These are phyloP conservation scores for Botrytis hyacinthi DNA, from an alignment of 2,329 filamentous ascomycete species.

Conservation along the genomic window DNA sequence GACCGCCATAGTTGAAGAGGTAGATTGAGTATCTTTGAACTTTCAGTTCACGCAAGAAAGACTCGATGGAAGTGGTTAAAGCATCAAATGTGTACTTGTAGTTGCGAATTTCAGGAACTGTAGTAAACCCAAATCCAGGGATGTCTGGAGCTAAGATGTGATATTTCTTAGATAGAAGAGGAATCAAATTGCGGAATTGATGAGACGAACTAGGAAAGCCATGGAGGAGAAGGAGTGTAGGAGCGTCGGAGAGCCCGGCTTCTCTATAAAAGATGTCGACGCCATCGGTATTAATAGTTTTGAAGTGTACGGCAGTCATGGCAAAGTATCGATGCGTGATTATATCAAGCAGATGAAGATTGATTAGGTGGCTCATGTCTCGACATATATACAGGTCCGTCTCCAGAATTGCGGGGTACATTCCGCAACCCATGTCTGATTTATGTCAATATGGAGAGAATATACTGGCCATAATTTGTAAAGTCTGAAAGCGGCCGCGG, in stretches of 20 bases:
- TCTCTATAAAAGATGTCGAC: constrained; percentile 45
- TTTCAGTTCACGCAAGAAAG: constrained; percentile 49
- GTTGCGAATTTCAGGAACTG: constrained; percentile 46
- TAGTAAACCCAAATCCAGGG: constrained; percentile 59
- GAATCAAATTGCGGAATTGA: constrained; percentile 47
- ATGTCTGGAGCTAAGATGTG: constrained; percentile 55
- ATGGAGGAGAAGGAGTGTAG: constrained; percentile 46
- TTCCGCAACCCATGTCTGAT: neutral
- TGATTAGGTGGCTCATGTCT: constrained; percentile 10
- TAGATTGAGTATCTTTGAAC: constrained; percentile 53
- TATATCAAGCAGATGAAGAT: neutral
- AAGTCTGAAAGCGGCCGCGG: neutral
- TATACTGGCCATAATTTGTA: neutral
- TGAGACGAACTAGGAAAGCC: constrained; percentile 47
- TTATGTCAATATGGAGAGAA: neutral
- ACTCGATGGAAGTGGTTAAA: constrained; percentile 47
- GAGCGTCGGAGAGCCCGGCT: constrained; percentile 37
- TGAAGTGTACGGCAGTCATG: neutral
- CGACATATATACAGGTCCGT: neutral
- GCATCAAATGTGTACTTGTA: constrained; percentile 56
- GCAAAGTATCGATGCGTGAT: neutral
- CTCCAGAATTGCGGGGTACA: neutral
- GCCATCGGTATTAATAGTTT: constrained; percentile 38
- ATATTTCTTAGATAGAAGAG: constrained; percentile 43
- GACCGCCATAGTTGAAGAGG: constrained; percentile 63